Conservation (phyloP, 179 eudicot species). For the Beta lomatogona region DNA sequence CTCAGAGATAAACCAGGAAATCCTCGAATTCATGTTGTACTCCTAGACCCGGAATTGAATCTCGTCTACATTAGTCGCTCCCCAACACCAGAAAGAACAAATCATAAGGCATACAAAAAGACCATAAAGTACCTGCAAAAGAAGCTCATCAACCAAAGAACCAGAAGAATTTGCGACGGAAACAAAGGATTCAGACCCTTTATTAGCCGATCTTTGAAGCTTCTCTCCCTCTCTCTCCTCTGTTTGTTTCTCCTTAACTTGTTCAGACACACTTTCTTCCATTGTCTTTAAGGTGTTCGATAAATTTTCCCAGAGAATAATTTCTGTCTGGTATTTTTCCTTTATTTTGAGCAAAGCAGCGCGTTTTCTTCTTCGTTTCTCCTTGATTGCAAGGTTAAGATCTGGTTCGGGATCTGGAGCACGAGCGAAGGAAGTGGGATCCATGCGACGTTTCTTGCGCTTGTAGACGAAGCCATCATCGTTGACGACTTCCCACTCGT, state of each 20-base stretch:
- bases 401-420: conserved; percentile 52
- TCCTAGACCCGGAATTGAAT: too few species aligned
- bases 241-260: background rate
- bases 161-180: conserved; percentile 2
- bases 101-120: background rate
- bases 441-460: conserved; percentile 57
- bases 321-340: conserved; percentile 52
- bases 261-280: conserved; percentile 31
- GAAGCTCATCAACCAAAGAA: conserved; percentile 37
- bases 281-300: conserved; percentile 54
- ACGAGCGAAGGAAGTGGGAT: conserved; percentile 32
- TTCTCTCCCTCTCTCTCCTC: conserved; percentile 9
- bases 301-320: conserved; percentile 62
- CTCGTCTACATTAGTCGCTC: background rate
- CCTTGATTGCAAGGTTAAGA: conserved; percentile 27
- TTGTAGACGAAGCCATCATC: conserved; percentile 73
- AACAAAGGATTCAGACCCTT: background rate
- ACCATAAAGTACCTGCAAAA: conserved; percentile 41
- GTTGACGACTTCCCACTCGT: conserved; percentile 64
- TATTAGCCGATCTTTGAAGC: conserved; percentile 5
- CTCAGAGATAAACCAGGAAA: too few species aligned
- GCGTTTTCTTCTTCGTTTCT: conserved; percentile 4
- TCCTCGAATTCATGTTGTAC: too few species aligned
- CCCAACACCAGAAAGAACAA: background rate
- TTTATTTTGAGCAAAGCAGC: conserved; percentile 39